A percentile compares a stretch with the other conserved stretches of the same genome.
phyloP scores from a whole-genome alignment of 306 rosid genomes.

The Notholithocarpus densiflorus region DNA sequence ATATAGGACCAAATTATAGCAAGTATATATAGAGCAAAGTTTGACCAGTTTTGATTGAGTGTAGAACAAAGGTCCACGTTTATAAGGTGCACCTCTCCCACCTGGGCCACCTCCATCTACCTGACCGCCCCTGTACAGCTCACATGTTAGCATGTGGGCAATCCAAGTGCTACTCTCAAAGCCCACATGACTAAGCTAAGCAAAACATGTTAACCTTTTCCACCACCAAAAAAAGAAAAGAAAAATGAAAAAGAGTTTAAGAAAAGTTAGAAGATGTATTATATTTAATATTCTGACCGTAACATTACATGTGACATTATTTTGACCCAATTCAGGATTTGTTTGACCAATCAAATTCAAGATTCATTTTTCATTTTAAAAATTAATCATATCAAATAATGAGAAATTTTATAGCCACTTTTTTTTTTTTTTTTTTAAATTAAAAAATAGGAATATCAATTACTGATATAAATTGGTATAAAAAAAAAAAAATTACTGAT shows the following conservation, averaged over 20 bases:
- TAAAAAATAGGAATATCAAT: no score
- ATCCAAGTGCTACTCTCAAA: constrained; percentile 25
- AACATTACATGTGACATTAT: constrained; percentile 55
- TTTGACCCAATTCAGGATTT: constrained; percentile 51
- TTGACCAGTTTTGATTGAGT: constrained; percentile 1
- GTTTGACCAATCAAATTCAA: constrained; percentile 41
- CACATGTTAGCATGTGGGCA: constrained; percentile 75
- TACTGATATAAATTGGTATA: no score
- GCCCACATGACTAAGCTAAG: constrained; percentile 40
- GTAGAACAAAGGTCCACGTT: constrained; percentile 27
- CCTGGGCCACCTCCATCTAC: not conserved
- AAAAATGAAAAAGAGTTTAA: not conserved
- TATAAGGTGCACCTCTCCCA: not conserved
- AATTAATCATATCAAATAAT: no score
- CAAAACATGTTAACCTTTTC: constrained; percentile 1
- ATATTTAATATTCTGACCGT: constrained; percentile 31
- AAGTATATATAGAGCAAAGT: not conserved
- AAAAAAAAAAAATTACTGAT: no score
- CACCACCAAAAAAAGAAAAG: not conserved
- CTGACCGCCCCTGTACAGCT: constrained; percentile 31
- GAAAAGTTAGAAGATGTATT: not conserved
- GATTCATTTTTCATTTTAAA: not conserved
- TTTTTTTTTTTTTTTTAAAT: no score
- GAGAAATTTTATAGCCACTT: no score
- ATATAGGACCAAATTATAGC: not conserved